Evolutionary conservation across 169 alveolate genomes (phyloP).

Genomic region (Plasmodium malariae): DNA sequence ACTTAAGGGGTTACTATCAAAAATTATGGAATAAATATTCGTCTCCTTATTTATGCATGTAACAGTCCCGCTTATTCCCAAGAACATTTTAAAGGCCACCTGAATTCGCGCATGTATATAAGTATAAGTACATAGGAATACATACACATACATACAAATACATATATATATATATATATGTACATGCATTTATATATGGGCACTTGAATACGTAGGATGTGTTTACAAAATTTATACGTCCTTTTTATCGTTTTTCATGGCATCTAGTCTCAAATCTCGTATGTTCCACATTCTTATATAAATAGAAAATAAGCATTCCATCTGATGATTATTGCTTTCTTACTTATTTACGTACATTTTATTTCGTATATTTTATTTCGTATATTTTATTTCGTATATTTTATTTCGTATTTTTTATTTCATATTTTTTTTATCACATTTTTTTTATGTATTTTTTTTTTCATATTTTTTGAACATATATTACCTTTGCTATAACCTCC

Average conservation of each 20-base stretch:
- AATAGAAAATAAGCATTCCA: too few species aligned
- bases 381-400: neutral
- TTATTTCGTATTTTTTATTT: neutral
- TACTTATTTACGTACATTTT: too few species aligned
- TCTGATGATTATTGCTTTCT: too few species aligned
- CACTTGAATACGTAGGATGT: too few species aligned
- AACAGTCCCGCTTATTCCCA: slow-evolving; percentile 84
- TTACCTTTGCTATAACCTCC: slow-evolving; percentile 87
- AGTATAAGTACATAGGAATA: neutral
- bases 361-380: too few species aligned
- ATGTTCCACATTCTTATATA: too few species aligned
- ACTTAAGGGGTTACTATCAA: slow-evolving; percentile 86
- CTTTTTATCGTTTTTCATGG: too few species aligned
- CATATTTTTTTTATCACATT: slow-evolving; percentile 1
- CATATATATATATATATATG: slow-evolving; percentile 2
- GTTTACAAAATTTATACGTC: too few species aligned
- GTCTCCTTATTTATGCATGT: slow-evolving; percentile 80
- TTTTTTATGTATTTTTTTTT: neutral
- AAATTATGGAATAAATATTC: slow-evolving; percentile 79
- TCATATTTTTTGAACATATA: neutral
- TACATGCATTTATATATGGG: too few species aligned
- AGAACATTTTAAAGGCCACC: slow-evolving; percentile 88
- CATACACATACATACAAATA: neutral
- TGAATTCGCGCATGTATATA: neutral
- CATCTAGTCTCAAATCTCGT: too few species aligned